A percentile compares a stretch with the other conserved stretches of the same genome.
These are phyloP conservation scores for Carex parvula DNA, from an alignment of 176 grass and related monocot species.

Conservation along the genomic window DNA sequence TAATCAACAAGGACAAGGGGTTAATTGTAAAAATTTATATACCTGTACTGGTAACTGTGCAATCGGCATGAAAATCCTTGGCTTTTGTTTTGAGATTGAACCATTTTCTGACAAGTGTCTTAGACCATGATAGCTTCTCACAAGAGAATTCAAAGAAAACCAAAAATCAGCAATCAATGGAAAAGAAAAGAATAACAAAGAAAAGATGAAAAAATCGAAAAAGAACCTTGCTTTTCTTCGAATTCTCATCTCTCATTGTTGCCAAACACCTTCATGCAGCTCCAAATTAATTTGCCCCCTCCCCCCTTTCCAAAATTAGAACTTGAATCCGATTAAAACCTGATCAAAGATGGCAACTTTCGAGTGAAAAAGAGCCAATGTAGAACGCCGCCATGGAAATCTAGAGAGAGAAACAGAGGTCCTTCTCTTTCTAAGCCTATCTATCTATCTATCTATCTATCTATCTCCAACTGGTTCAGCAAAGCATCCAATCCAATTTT, in stretches of 20 bases:
- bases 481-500: constrained; percentile 19
- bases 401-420: not conserved
- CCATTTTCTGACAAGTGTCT: constrained; percentile 85
- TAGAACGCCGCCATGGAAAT: not conserved
- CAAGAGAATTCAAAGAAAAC: constrained; percentile 30
- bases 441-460: not conserved
- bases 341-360: constrained; percentile 3
- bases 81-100: constrained; percentile 93
- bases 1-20: too few species aligned
- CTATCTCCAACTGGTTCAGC: not conserved
- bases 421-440: not conserved
- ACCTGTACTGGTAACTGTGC: constrained; percentile 48
- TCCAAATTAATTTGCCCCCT: not conserved
- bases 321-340: not conserved
- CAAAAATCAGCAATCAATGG: constrained; percentile 7
- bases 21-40: constrained; percentile 27
- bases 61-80: constrained; percentile 71
- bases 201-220: not conserved
- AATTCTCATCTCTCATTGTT: constrained; percentile 33
- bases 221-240: constrained; percentile 34
- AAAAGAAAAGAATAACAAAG: not conserved
- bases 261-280: constrained; percentile 34
- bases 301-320: not conserved
- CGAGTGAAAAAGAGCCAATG: not conserved
- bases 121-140: constrained; percentile 88